phyloP scores from a whole-genome alignment of 257 asterid species.

The Euphrasia confusa region DNA sequence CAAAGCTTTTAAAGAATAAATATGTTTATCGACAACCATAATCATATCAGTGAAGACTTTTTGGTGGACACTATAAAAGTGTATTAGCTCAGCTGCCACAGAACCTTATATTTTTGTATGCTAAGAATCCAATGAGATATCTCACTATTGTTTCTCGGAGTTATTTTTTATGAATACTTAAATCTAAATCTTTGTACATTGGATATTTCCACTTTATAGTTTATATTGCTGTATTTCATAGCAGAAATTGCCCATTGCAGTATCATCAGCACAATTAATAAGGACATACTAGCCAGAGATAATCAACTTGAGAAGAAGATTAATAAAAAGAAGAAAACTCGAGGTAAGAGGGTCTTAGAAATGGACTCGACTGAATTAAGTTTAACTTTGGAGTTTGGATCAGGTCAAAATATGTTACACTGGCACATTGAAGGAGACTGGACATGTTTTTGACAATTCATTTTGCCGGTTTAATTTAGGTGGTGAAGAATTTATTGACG shows the following conservation, averaged over 20 bases:
- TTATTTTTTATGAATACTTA: neutral
- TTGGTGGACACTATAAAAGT: neutral
- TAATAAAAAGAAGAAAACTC: constrained; percentile 46
- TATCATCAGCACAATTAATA: constrained; percentile 19
- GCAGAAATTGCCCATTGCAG: constrained; percentile 27
- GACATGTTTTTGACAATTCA: constrained; percentile 42
- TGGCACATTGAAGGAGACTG: constrained; percentile 59
- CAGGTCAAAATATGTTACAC: constrained; percentile 70
- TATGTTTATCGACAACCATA: too few species aligned
- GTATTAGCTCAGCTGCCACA: too few species aligned
- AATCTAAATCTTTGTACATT: constrained; percentile 1
- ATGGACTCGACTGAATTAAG: constrained; percentile 13
- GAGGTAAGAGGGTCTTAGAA: constrained; percentile 21
- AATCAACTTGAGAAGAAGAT: constrained; percentile 33
- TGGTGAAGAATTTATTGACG: constrained; percentile 48
- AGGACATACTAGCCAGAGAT: constrained; percentile 32
- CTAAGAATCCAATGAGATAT: too few species aligned
- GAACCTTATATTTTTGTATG: too few species aligned
- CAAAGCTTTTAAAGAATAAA: too few species aligned
- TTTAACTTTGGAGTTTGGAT: constrained; percentile 17
- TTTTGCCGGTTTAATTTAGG: constrained; percentile 64
- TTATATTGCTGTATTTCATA: neutral
- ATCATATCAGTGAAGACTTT: neutral
- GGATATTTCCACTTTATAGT: constrained; percentile 9
- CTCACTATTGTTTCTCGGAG: neutral